These are phyloP conservation scores for Eucalyptus globulus DNA, from an alignment of 345 rosid genomes.

Conservation along the genomic window DNA sequence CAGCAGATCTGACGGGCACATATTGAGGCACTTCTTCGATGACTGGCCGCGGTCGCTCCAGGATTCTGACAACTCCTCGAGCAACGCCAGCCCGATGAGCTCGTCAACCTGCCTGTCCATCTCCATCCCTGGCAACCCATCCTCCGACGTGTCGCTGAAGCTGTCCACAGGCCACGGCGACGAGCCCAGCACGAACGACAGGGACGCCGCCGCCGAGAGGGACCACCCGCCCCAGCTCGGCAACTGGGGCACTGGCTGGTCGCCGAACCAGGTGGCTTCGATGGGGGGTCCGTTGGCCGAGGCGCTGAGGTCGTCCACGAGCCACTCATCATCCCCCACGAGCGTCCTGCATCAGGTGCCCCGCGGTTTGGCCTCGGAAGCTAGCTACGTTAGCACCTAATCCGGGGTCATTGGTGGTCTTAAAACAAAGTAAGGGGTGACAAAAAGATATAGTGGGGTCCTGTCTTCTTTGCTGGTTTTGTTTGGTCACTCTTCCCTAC, in stretches of 20 bases:
- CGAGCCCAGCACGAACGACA: slow-evolving; percentile 5
- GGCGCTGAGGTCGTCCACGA: slow-evolving; percentile 53
- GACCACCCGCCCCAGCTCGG: slow-evolving; percentile 39
- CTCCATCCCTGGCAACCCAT: slow-evolving; percentile 52
- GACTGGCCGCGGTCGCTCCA: slow-evolving; percentile 71
- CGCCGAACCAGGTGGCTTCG: slow-evolving; percentile 29
- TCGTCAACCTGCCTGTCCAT: slow-evolving; percentile 57
- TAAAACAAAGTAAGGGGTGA: background rate
- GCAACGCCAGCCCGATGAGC: slow-evolving; percentile 1
- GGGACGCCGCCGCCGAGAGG: background rate
- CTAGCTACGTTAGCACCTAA: background rate
- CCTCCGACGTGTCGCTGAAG: slow-evolving; percentile 85
- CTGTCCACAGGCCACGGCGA: slow-evolving; percentile 57
- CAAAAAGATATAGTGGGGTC: background rate
- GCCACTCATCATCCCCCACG: slow-evolving; percentile 51
- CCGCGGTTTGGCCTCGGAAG: slow-evolving; percentile 24
- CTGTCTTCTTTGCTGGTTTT: background rate
- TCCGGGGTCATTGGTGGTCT: background rate
- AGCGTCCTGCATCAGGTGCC: slow-evolving; percentile 66
- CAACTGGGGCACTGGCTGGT: slow-evolving; percentile 47
- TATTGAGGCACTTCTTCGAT: slow-evolving; percentile 72
- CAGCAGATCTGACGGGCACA: slow-evolving; percentile 41
- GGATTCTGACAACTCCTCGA: slow-evolving; percentile 27
- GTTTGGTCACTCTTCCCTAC: background rate
- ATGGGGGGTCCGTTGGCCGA: slow-evolving; percentile 95